Conservation (phyloP, 768 basidiomycete genomes). For the Termitomyces sp. region DNA sequence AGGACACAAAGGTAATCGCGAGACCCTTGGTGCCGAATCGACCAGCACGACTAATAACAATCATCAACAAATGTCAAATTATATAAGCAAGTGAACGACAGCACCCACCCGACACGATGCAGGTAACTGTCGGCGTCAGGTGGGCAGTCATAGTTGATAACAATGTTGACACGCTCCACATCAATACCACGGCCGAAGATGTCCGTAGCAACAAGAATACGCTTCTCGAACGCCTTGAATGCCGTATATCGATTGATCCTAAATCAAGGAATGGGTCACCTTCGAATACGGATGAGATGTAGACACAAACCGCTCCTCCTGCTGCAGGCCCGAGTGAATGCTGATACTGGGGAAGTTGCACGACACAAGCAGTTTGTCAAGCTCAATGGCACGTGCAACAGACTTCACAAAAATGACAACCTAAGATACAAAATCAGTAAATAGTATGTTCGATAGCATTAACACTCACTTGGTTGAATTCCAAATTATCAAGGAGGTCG, state of each 20-base stretch:
- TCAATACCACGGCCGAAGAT: constrained; percentile 99
- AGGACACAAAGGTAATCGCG: constrained; percentile 93
- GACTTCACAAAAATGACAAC: constrained; percentile 99
- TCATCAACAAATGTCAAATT: background rate
- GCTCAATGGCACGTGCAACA: constrained; percentile 91
- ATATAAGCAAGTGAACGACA: background rate
- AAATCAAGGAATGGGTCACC: constrained; percentile 7
- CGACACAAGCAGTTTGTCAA: constrained; percentile 92
- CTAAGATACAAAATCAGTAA: constrained; percentile 31
- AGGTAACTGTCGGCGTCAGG: constrained; percentile 97
- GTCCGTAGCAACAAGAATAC: constrained; percentile 97
- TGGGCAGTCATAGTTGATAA: constrained; percentile 98
- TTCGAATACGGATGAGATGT: background rate
- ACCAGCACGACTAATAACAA: constrained; percentile 76
- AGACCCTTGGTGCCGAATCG: constrained; percentile 99
- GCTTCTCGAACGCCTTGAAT: constrained; percentile 99
- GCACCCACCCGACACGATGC: constrained; percentile 87
- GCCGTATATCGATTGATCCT: constrained; percentile 95
- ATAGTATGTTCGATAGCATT: background rate
- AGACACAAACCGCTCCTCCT: constrained; percentile 85
- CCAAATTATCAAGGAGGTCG: constrained; percentile 89
- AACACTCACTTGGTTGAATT: constrained; percentile 88
- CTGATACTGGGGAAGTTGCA: constrained; percentile 99
- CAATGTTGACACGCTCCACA: constrained; percentile 99
- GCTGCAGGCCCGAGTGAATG: constrained; percentile 91